Evolutionary conservation across 176 grass and related monocot species (phyloP).

Genomic region (Thalia dealbata): DNA sequence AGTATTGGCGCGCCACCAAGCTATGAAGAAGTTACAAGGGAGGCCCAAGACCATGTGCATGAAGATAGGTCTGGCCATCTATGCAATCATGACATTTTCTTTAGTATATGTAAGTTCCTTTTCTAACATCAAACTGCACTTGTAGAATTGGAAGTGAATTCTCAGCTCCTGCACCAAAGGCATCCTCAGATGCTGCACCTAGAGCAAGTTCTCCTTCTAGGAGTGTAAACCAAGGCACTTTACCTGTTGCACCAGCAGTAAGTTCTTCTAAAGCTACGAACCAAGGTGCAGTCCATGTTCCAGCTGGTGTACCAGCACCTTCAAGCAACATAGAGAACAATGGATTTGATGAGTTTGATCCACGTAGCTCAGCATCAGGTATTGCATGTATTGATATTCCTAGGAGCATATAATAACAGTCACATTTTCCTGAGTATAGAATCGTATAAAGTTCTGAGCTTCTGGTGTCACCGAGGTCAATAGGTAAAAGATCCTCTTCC

Average conservation of each 20-base stretch:
- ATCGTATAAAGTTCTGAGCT: not conserved
- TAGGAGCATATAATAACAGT: not conserved
- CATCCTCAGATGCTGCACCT: constrained; percentile 8
- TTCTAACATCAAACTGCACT: constrained; percentile 22
- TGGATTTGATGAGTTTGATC: constrained; percentile 98
- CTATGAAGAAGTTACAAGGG: constrained; percentile 64
- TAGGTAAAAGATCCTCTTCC: too few relatives aligned
- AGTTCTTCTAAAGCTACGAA: constrained; percentile 2
- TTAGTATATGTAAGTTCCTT: constrained; percentile 10
- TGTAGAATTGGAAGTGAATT: constrained; percentile 55
- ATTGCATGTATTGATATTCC: constrained; percentile 13
- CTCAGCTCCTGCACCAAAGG: constrained; percentile 13
- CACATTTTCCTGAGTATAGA: not conserved
- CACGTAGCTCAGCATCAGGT: constrained; percentile 73
- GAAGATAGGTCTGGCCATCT: constrained; percentile 37
- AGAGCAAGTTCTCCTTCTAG: constrained; percentile 11
- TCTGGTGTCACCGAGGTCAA: too few relatives aligned
- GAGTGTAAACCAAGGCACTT: constrained; percentile 17
- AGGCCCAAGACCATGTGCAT: constrained; percentile 35
- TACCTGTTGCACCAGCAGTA: constrained; percentile 28
- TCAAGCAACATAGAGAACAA: constrained; percentile 29
- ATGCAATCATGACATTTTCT: constrained; percentile 4
- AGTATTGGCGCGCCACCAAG: constrained; percentile 64
- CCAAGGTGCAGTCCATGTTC: constrained; percentile 20
- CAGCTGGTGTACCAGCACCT: constrained; percentile 28